Conservation (phyloP, 495 filamentous ascomycete species). For the Penicillium roqueforti region DNA sequence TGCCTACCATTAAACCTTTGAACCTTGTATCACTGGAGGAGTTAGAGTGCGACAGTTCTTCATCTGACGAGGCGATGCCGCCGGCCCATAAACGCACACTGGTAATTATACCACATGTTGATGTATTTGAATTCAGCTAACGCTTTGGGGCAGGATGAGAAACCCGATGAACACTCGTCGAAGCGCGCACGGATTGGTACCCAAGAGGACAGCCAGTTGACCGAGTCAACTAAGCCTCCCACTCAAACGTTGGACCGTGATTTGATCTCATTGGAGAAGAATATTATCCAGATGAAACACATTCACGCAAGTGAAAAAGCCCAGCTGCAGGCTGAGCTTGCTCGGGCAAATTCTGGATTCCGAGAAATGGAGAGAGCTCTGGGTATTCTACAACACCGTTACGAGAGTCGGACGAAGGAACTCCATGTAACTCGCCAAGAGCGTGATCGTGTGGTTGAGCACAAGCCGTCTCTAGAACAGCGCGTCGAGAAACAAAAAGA, state of each 20-base stretch:
- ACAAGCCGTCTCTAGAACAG: conserved; percentile 27
- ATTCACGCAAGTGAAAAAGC: conserved; percentile 30
- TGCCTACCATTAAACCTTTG: conserved; percentile 43
- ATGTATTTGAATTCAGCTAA: conserved; percentile 6
- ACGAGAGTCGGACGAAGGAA: conserved; percentile 38
- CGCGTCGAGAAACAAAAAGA: conserved; percentile 37
- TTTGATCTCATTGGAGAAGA: conserved; percentile 31
- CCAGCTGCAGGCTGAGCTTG: conserved; percentile 26
- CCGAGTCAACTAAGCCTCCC: conserved; percentile 30
- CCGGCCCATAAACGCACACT: conserved; percentile 33
- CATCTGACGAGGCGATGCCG: conserved; percentile 17
- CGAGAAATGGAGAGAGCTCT: conserved; percentile 29
- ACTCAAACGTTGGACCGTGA: conserved; percentile 33
- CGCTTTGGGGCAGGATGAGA: conserved; percentile 24
- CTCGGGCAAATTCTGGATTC: conserved; percentile 18
- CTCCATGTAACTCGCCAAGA: conserved; percentile 38
- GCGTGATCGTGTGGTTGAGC: conserved; percentile 25
- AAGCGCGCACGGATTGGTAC: conserved; percentile 34
- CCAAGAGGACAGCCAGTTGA: conserved; percentile 33
- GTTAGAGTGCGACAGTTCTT: conserved; percentile 16
- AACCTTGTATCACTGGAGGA: conserved; percentile 25
- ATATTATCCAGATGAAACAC: conserved; percentile 34
- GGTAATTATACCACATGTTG: conserved; percentile 24
- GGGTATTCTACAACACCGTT: conserved; percentile 39
- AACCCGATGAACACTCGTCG: conserved; percentile 21